phyloP scores from a whole-genome alignment of 129 eudicot species.

The Flaveria bidentis region DNA sequence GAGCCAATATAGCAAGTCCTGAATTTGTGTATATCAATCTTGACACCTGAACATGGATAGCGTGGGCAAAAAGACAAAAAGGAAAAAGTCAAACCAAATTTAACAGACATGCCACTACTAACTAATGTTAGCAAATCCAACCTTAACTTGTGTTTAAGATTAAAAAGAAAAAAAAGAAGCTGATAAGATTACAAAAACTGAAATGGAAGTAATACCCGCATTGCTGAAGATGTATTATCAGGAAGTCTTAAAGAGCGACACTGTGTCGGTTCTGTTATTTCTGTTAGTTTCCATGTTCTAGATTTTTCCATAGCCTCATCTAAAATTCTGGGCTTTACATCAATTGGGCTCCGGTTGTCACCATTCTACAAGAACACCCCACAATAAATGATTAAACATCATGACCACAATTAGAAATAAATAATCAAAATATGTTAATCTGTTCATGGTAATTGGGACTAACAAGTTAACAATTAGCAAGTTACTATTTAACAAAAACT shows the following conservation, averaged over 20 bases:
- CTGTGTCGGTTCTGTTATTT: constrained; percentile 69
- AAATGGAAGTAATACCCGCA: constrained; percentile 30
- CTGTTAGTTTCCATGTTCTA: constrained; percentile 64
- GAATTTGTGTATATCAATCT: constrained; percentile 78
- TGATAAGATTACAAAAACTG: constrained; percentile 9
- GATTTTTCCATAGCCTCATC: constrained; percentile 69
- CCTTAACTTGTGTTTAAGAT: background rate
- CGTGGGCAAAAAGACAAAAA: background rate
- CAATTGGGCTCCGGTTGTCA: constrained; percentile 57
- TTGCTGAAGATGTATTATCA: constrained; percentile 46
- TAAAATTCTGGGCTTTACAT: constrained; percentile 61
- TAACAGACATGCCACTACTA: background rate
- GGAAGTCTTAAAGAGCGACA: constrained; percentile 80
- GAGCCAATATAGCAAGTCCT: constrained; percentile 69
- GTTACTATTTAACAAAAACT: too few species aligned
- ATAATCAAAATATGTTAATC: background rate
- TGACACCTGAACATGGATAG: constrained; percentile 48
- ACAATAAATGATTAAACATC: background rate
- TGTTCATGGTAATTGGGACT: background rate
- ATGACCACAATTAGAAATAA: constrained; percentile 12
- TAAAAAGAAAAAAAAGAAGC: background rate
- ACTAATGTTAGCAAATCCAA: background rate
- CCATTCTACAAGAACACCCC: constrained; percentile 55
- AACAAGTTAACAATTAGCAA: background rate
- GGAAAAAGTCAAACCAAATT: background rate